Evolutionary conservation across 148 eudicot genomes (phyloP).

Genomic region (Vaccinium macrocarpon): DNA sequence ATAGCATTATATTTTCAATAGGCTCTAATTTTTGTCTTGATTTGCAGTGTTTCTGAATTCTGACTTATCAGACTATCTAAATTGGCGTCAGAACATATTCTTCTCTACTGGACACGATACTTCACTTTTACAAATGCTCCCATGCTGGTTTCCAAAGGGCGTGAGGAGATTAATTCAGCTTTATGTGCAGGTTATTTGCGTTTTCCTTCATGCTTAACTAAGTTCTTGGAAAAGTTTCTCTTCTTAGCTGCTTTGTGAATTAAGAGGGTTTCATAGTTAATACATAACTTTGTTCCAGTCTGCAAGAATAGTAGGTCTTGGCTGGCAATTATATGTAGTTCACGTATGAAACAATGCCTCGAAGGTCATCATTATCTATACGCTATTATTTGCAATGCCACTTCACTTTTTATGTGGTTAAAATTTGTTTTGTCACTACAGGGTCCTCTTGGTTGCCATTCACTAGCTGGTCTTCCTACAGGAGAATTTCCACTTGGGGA

Average conservation of each 20-base stretch:
- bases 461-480: slow-evolving; percentile 55
- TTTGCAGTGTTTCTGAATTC: slow-evolving; percentile 45
- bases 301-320: slow-evolving; percentile 1
- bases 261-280: not conserved
- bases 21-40: slow-evolving; percentile 16
- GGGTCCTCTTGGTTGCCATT: slow-evolving; percentile 98
- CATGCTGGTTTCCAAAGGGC: slow-evolving; percentile 87
- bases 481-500: slow-evolving; percentile 61
- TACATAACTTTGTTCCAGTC: slow-evolving; percentile 3
- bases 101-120: slow-evolving; percentile 85
- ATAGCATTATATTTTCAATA: not conserved
- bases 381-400: not conserved
- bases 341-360: not conserved
- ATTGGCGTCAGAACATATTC: slow-evolving; percentile 82
- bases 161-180: slow-evolving; percentile 85
- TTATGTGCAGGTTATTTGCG: slow-evolving; percentile 72
- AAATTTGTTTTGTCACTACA: slow-evolving; percentile 25
- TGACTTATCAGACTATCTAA: slow-evolving; percentile 73
- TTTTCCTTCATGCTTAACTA: slow-evolving; percentile 2
- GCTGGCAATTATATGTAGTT: slow-evolving; percentile 6
- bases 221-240: too few species aligned
- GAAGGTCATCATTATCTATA: not conserved
- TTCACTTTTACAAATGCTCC: slow-evolving; percentile 91
- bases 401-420: slow-evolving; percentile 7
- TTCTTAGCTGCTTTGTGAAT: slow-evolving; percentile 13